These are phyloP conservation scores for Penicillium parvum DNA, from an alignment of 495 filamentous ascomycete genomes.

Conservation along the genomic window DNA sequence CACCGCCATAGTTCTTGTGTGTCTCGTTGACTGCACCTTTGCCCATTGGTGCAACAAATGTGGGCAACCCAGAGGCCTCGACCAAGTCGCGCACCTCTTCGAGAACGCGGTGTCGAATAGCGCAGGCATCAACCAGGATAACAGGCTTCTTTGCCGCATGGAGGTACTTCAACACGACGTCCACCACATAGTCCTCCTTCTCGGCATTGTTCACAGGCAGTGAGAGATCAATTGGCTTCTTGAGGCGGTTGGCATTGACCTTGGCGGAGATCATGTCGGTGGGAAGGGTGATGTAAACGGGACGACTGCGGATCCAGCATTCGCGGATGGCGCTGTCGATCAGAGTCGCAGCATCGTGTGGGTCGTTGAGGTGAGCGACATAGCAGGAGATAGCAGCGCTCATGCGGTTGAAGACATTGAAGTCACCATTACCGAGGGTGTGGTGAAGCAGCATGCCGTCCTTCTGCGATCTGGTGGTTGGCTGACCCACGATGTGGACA, in stretches of 20 bases:
- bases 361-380: constrained; percentile 63
- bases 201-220: constrained; percentile 62
- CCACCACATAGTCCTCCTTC: constrained; percentile 79
- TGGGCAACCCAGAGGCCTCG: constrained; percentile 69
- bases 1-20: constrained; percentile 71
- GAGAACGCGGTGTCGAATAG: constrained; percentile 72
- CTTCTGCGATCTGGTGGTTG: constrained; percentile 45
- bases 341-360: constrained; percentile 60
- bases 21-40: constrained; percentile 84
- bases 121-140: constrained; percentile 88
- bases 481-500: constrained; percentile 62
- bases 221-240: constrained; percentile 63
- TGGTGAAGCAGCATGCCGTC: constrained; percentile 76
- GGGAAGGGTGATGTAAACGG: constrained; percentile 82
- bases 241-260: constrained; percentile 66
- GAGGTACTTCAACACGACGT: constrained; percentile 72
- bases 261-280: constrained; percentile 81
- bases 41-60: constrained; percentile 89
- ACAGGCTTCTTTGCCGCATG: constrained; percentile 71
- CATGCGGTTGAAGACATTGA: constrained; percentile 82
- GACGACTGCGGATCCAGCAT: constrained; percentile 69
- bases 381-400: constrained; percentile 65
- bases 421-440: constrained; percentile 88
- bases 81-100: constrained; percentile 75
- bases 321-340: constrained; percentile 79